Base-by-base conservation (phyloP, 345 rosid genomes). In the Populus nigra region DNA sequence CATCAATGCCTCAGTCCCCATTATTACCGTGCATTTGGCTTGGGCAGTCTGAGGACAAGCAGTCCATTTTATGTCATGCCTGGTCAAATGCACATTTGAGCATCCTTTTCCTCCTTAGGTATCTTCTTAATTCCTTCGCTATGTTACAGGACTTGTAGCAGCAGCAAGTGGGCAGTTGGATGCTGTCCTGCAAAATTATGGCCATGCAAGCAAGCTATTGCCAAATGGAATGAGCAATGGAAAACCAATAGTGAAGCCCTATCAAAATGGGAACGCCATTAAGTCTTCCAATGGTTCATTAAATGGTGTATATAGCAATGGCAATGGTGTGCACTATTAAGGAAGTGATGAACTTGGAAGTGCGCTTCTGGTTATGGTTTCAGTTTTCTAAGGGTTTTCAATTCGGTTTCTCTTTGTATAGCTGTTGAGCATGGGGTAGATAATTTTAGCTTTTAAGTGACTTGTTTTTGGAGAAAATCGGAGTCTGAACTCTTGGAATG, bases 161-260 rank as follows among this genome's bases (percentile, higher is more conserved):
- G 93, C 96, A 68, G 86, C 96, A 11, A 83, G 90, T 36, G 89
- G 93, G 77, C 90, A 88, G 65, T 76, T 90, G 80, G 92, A 91
- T 41, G 55, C 78, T 41, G 82, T 86, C 47, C 38, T 87, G 39
- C 76, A 83, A 67, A 88, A 84, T 76, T 17, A 81, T 53, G 76
- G 88, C 55, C 77, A 80, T 59, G 76, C 39, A 71, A 76, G 74
- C 82, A 87, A 77, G 81, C 74, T 68, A 68, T 70, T 77, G 68
- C 53, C 77, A 50, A 90, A 87, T 69, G 88, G 91, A 77, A 53
- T 76, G 39, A 83, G 83, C 50, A 88, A 89, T 15, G 89, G 92
- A 73, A 76, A 78, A 69, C 25, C 88, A 74, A 22, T 5, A 23
- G 78, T 70, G 15, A 90, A 84, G 78, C 72, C 74, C 69, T 73